Evolutionary conservation across 78 protist species (phyloP).

Genomic region (Blattamonas nauphoetae): DNA sequence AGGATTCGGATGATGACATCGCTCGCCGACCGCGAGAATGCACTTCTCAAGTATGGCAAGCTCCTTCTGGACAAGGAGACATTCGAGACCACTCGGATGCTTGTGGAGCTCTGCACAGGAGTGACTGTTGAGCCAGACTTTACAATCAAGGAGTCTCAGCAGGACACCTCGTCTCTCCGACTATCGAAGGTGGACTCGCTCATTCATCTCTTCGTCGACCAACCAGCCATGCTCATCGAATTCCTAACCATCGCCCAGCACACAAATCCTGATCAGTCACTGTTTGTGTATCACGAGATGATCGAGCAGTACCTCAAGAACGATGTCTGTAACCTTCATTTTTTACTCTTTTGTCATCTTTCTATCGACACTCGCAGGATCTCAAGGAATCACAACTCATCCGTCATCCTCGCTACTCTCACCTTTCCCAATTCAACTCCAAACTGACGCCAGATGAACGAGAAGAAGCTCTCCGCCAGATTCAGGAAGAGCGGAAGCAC

Average conservation of each 20-base stretch:
- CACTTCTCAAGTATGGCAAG: slow-evolving; percentile 58
- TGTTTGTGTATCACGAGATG: background rate
- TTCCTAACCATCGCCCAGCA: background rate
- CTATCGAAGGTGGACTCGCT: background rate
- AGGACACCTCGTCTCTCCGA: background rate
- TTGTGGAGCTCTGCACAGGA: slow-evolving; percentile 59
- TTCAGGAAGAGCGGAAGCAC: too few relatives aligned
- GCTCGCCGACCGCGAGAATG: background rate
- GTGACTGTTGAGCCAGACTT: background rate
- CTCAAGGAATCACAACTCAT: too few relatives aligned
- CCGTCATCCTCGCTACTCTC: too few relatives aligned
- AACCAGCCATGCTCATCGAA: background rate
- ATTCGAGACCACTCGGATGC: slow-evolving; percentile 46
- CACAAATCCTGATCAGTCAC: background rate
- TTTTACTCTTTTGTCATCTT: too few relatives aligned
- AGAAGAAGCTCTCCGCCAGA: too few relatives aligned
- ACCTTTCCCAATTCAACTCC: too few relatives aligned
- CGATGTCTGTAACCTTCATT: background rate
- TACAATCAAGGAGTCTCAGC: background rate
- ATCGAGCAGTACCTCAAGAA: background rate
- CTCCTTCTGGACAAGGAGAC: slow-evolving; percentile 44
- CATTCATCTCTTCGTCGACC: background rate
- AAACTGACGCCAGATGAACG: too few relatives aligned
- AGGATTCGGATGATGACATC: background rate
- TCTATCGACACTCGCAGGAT: too few relatives aligned